A percentile compares a stretch with the other conserved stretches of the same genome.
These are phyloP conservation scores for Fusarium agapanthi DNA, from an alignment of 2,329 filamentous ascomycete genomes.

Conservation along the genomic window DNA sequence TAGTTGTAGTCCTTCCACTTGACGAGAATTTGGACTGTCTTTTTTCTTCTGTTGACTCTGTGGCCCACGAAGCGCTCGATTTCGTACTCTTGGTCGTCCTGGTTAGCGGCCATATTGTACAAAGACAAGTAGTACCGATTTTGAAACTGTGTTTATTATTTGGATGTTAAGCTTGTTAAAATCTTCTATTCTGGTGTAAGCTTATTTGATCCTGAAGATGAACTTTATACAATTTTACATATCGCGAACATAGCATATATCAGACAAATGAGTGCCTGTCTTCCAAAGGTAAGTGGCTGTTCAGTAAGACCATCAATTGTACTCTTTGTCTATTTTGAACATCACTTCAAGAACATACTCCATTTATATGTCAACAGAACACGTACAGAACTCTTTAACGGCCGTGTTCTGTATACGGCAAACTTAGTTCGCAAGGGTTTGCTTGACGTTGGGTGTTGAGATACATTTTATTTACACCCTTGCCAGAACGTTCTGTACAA, in stretches of 20 bases:
- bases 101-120: background rate
- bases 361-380: rapidly evolving
- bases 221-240: background rate
- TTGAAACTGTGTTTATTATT: background rate
- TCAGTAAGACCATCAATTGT: rapidly evolving
- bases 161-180: rapidly evolving
- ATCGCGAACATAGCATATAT: background rate
- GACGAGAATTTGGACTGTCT: background rate
- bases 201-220: too few species aligned
- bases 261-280: rapidly evolving
- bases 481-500: background rate
- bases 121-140: background rate
- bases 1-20: background rate
- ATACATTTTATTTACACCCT: background rate
- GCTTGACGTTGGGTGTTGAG: too few species aligned
- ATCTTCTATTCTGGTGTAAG: rapidly evolving
- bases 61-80: background rate
- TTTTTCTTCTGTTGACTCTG: background rate
- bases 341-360: rapidly evolving
- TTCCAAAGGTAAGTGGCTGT: background rate
- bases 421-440: too few species aligned
- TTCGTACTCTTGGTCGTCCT: background rate
- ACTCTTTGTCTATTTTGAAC: background rate
- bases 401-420: background rate
- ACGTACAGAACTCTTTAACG: rapidly evolving